phyloP scores from a whole-genome alignment of 2,329 filamentous ascomycete genomes.

The Penicillium sp. region DNA sequence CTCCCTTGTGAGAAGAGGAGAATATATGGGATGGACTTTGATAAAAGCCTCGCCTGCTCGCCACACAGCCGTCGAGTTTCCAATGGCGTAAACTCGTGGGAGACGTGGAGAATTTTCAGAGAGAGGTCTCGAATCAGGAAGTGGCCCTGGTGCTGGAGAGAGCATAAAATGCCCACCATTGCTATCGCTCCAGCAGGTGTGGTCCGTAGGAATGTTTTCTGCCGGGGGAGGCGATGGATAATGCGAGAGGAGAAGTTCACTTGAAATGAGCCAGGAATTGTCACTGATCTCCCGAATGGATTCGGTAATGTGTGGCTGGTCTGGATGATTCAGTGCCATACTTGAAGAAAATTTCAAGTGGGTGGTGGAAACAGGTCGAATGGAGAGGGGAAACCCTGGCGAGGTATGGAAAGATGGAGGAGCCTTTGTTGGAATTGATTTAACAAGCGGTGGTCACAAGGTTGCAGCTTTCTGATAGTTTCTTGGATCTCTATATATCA shows the following conservation, averaged over 20 bases:
- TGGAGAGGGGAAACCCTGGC: too few species aligned
- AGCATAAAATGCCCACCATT: constrained; percentile 8
- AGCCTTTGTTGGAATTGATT: too few species aligned
- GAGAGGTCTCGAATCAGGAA: constrained; percentile 6
- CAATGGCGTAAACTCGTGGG: constrained; percentile 4
- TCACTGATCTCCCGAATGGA: constrained; percentile 8
- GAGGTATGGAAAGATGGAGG: too few species aligned
- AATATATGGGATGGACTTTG: constrained; percentile 9
- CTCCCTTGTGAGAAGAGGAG: constrained; percentile 10
- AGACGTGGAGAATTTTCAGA: constrained; percentile 1
- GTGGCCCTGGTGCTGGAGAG: constrained; percentile 4
- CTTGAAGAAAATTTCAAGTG: too few species aligned
- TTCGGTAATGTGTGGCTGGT: constrained; percentile 8
- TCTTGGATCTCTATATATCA: too few species aligned
- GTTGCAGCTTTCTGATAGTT: too few species aligned
- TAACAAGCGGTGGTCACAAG: too few species aligned
- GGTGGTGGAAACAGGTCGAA: too few species aligned
- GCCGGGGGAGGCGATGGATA: constrained; percentile 5
- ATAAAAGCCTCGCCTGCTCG: constrained; percentile 10
- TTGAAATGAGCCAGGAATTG: constrained; percentile 10
- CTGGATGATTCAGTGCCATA: constrained; percentile 3
- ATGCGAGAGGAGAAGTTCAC: constrained; percentile 6
- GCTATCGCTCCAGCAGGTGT: constrained; percentile 8
- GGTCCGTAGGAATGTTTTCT: constrained; percentile 3
- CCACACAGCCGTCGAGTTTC: constrained; percentile 11